A percentile compares a stretch with the other conserved stretches of the same genome.
Evolutionary conservation across 768 basidiomycete genomes (phyloP).

Genomic region (Amanita rubescens): DNA sequence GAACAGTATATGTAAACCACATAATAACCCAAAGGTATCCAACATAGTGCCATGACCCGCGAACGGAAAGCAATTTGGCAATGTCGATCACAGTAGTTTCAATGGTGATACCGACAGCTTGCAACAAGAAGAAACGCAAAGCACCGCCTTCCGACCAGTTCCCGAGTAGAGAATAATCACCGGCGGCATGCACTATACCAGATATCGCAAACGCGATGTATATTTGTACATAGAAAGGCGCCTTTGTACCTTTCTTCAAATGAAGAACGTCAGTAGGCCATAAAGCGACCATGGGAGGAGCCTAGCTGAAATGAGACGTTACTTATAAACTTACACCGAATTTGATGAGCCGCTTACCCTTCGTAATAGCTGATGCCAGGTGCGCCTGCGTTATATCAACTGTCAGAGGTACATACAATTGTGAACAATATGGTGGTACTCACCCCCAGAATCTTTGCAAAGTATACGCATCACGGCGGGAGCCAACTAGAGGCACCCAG

Average conservation of each 20-base stretch:
- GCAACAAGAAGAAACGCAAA: constrained; percentile 21
- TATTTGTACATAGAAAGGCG: constrained; percentile 13
- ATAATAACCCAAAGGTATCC: constrained; percentile 21
- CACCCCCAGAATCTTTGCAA: constrained; percentile 15
- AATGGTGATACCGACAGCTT: constrained; percentile 27
- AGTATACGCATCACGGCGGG: constrained; percentile 13
- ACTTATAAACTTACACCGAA: not conserved
- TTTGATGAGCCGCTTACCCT: constrained; percentile 10
- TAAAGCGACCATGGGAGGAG: constrained; percentile 7
- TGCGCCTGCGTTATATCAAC: constrained; percentile 10
- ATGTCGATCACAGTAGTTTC: constrained; percentile 23
- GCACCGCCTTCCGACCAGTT: constrained; percentile 7
- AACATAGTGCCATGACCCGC: constrained; percentile 8
- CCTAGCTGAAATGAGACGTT: constrained; percentile 4
- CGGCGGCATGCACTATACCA: constrained; percentile 24
- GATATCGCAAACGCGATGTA: constrained; percentile 23
- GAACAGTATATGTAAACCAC: constrained; percentile 20
- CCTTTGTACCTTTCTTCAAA: constrained; percentile 8
- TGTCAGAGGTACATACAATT: not conserved
- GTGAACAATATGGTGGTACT: constrained; percentile 12
- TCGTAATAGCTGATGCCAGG: constrained; percentile 19
- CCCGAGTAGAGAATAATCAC: constrained; percentile 24
- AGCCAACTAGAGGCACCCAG: constrained; percentile 19
- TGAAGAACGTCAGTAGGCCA: constrained; percentile 3
- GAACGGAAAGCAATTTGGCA: constrained; percentile 11